These are phyloP conservation scores for Cyclotella baltica DNA, from an alignment of 108 stramenopile genomes.

Conservation along the genomic window DNA sequence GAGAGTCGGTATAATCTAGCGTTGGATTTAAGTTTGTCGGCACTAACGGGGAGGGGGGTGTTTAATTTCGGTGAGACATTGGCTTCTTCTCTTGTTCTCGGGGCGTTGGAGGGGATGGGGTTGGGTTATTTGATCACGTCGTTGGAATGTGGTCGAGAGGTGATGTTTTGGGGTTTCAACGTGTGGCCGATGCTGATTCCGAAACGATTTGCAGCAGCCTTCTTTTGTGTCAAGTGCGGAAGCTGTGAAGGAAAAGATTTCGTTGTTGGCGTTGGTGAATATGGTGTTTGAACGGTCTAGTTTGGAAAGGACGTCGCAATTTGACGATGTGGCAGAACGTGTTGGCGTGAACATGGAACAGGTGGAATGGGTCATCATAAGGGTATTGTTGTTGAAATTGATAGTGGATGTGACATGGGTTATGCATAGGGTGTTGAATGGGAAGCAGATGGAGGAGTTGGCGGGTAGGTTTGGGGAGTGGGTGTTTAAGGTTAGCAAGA, in stretches of 20 bases:
- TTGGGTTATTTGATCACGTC: slow-evolving; percentile 81
- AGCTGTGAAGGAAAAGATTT: slow-evolving; percentile 95
- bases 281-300: slow-evolving; percentile 94
- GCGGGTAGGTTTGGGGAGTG: slow-evolving; percentile 86
- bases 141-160: slow-evolving; percentile 88
- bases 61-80: slow-evolving; percentile 98
- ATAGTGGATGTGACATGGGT: slow-evolving; percentile 94
- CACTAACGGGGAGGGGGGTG: slow-evolving; percentile 96
- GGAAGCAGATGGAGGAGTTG: slow-evolving; percentile 76
- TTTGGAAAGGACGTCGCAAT: slow-evolving; percentile 86
- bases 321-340: slow-evolving; percentile 88
- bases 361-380: slow-evolving; percentile 99
- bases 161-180: slow-evolving; percentile 84
- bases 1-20: slow-evolving; percentile 72
- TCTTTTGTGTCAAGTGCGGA: no score
- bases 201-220: slow-evolving; percentile 83
- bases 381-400: slow-evolving; percentile 93
- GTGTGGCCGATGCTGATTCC: slow-evolving; percentile 62
- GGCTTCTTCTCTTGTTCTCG: slow-evolving; percentile 79
- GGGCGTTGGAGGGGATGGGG: slow-evolving; percentile 66
- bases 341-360: slow-evolving; percentile 81
- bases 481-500: slow-evolving; percentile 78
- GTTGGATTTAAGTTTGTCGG: slow-evolving; percentile 92
- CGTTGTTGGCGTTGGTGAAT: slow-evolving; percentile 93
- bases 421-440: slow-evolving; percentile 94